A percentile compares a stretch with the other conserved stretches of the same genome.
These are phyloP conservation scores for Parastagonospora nodorum DNA, from an alignment of 2,329 filamentous ascomycete species.

Conservation along the genomic window DNA sequence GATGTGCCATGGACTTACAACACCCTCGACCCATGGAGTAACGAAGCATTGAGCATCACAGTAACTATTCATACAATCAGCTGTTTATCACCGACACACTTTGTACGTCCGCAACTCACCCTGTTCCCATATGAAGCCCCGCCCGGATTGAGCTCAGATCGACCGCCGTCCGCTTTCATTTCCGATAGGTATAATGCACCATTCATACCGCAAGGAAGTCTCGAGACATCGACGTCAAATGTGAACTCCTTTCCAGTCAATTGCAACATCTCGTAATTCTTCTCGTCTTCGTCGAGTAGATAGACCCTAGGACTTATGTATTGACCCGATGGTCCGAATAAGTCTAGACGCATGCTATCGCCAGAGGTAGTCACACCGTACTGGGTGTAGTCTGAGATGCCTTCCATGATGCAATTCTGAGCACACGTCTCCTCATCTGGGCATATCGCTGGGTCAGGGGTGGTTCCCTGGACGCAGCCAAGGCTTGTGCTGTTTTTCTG, in stretches of 20 bases:
- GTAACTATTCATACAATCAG: too few relatives aligned
- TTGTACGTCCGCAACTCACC: slow-evolving; percentile 41
- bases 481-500: slow-evolving; percentile 44
- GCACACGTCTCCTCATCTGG: slow-evolving; percentile 57
- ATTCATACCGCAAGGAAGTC: slow-evolving; percentile 50
- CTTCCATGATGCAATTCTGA: slow-evolving; percentile 62
- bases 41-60: slow-evolving; percentile 51
- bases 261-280: slow-evolving; percentile 68
- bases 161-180: slow-evolving; percentile 45
- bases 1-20: slow-evolving; percentile 29
- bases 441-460: slow-evolving; percentile 53
- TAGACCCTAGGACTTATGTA: slow-evolving; percentile 62
- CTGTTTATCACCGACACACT: too few relatives aligned
- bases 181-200: slow-evolving; percentile 48
- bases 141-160: slow-evolving; percentile 47
- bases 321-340: slow-evolving; percentile 43
- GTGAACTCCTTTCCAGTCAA: slow-evolving; percentile 72
- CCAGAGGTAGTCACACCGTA: slow-evolving; percentile 60
- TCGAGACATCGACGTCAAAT: slow-evolving; percentile 68
- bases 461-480: slow-evolving; percentile 41
- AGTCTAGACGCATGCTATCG: slow-evolving; percentile 54
- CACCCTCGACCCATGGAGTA: slow-evolving; percentile 45
- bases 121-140: slow-evolving; percentile 67
- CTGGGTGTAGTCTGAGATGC: slow-evolving; percentile 58
- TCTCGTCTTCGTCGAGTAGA: slow-evolving; percentile 63